phyloP scores from a whole-genome alignment of 1,139 yeast genomes.

The Taphrina communis region DNA sequence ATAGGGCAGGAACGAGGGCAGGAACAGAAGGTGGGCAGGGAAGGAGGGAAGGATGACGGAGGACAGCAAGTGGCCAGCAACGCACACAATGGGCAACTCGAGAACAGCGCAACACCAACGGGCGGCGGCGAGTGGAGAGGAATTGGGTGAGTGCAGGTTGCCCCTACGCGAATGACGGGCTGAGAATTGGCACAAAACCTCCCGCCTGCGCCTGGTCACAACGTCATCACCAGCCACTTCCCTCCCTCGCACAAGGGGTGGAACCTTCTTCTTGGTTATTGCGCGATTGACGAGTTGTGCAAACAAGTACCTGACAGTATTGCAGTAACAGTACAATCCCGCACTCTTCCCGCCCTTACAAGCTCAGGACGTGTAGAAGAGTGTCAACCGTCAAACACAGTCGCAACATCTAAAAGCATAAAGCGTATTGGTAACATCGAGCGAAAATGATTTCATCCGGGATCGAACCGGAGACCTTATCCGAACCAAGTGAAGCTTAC shows the following conservation, averaged over 20 bases:
- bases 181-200: neutral
- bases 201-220: neutral
- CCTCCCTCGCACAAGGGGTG: neutral
- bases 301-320: too few species aligned
- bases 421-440: too few species aligned
- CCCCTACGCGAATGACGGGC: neutral
- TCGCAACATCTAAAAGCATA: too few species aligned
- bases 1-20: neutral
- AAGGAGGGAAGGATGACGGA: slow-evolving; percentile 7
- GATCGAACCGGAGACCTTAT: too few species aligned
- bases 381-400: too few species aligned
- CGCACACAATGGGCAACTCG: neutral
- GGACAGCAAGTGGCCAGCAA: slow-evolving; percentile 15
- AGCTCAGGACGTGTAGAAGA: too few species aligned
- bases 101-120: neutral
- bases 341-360: too few species aligned
- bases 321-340: too few species aligned
- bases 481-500: too few species aligned
- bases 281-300: too few species aligned
- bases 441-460: too few species aligned
- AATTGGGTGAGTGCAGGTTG: neutral
- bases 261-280: too few species aligned
- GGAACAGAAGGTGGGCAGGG: neutral
- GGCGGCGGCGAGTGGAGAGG: neutral
- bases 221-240: slow-evolving; percentile 4